Evolutionary conservation across 2,329 filamentous ascomycete species (phyloP).

Genomic region (Cyclaneusma minus): DNA sequence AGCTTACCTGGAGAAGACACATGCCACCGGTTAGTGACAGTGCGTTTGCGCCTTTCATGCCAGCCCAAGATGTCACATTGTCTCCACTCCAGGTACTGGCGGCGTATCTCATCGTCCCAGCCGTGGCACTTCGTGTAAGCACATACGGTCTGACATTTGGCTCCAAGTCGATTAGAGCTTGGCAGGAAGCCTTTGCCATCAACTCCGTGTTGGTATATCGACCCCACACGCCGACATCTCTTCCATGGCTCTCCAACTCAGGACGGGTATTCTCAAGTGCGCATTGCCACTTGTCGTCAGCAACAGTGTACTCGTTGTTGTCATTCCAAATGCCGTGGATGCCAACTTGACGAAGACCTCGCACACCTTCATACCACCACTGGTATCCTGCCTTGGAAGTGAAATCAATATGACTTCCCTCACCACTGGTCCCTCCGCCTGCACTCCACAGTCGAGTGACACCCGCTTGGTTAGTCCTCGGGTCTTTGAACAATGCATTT

Average conservation of each 20-base stretch:
- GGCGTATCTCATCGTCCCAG: constrained; percentile 54
- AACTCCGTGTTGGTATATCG: constrained; percentile 54
- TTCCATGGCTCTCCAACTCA: constrained; percentile 12
- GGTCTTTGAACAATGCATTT: constrained; percentile 49
- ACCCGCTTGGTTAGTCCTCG: constrained; percentile 32
- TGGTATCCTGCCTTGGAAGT: constrained; percentile 49
- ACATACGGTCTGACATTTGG: constrained; percentile 50
- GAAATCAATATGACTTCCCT: constrained; percentile 61
- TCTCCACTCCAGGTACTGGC: constrained; percentile 63
- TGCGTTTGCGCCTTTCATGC: constrained; percentile 57
- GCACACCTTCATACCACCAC: constrained; percentile 59
- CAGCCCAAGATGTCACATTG: constrained; percentile 59
- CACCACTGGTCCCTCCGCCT: constrained; percentile 52
- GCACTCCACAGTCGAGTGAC: constrained; percentile 56
- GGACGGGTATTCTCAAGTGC: constrained; percentile 30
- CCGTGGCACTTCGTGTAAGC: constrained; percentile 53
- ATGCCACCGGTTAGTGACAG: constrained; percentile 53
- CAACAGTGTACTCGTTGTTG: constrained; percentile 60
- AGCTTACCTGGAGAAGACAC: constrained; percentile 42
- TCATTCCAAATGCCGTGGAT: constrained; percentile 70
- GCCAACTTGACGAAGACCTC: constrained; percentile 42
- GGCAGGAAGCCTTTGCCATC: constrained; percentile 55
- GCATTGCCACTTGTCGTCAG: constrained; percentile 49
- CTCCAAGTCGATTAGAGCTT: constrained; percentile 42
- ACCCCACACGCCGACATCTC: constrained; percentile 52